Percentiles rank a stretch among this genome's conserved stretches.
These are phyloP conservation scores for Naumovozyma dairenensis DNA, from an alignment of 805 yeast species.

Conservation along the genomic window DNA sequence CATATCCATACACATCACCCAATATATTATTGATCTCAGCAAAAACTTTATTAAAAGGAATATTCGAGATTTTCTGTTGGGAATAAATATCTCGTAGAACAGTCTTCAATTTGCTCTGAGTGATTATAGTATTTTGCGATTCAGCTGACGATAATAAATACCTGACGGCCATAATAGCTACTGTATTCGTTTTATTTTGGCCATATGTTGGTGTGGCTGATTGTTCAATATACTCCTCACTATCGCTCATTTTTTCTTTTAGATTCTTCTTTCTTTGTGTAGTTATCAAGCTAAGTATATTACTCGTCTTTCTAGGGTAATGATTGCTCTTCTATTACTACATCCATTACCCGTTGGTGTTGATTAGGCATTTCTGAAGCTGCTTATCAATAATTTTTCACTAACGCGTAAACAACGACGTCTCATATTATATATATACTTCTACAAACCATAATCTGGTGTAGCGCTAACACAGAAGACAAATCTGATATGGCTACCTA, in stretches of 20 bases:
- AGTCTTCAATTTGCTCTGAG: slow-evolving; percentile 13
- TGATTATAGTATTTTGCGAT: slow-evolving; percentile 18
- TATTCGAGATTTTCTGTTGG: slow-evolving; percentile 12
- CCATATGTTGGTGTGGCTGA: slow-evolving; percentile 2
- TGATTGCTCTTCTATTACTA: too few species aligned
- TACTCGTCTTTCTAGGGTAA: too few species aligned
- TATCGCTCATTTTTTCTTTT: not conserved
- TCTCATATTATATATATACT: too few species aligned
- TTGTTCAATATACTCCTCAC: slow-evolving; percentile 1
- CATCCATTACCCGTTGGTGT: too few species aligned
- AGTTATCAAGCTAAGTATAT: too few species aligned
- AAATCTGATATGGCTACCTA: too few species aligned
- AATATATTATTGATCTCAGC: slow-evolving; percentile 13
- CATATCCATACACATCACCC: slow-evolving; percentile 22
- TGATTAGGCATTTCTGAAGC: too few species aligned
- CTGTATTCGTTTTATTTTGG: slow-evolving; percentile 5
- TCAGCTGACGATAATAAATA: slow-evolving; percentile 17
- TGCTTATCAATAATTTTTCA: too few species aligned
- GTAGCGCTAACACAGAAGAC: too few species aligned
- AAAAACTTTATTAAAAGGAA: slow-evolving; percentile 11
- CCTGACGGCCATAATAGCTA: slow-evolving; percentile 18
- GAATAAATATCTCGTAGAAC: slow-evolving; percentile 12
- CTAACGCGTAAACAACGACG: too few species aligned
- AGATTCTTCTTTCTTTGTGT: not conserved
- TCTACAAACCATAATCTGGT: too few species aligned